phyloP scores from a whole-genome alignment of 257 asterid species.

The Misopates orontium region DNA sequence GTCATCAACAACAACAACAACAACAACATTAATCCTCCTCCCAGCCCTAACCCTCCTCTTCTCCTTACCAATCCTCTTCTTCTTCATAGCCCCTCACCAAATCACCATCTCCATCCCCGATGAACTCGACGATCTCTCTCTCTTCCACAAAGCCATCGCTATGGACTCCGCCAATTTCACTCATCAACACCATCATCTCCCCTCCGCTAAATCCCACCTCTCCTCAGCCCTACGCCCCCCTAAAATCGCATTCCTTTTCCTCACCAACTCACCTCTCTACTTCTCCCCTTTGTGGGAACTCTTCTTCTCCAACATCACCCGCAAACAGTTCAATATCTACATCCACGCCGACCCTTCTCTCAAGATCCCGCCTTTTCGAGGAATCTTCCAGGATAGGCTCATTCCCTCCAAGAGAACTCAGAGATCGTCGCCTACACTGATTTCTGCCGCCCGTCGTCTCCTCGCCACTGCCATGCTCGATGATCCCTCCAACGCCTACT shows the following conservation, averaged over 20 bases:
- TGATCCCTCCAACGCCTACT: slow-evolving; percentile 62
- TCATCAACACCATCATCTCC: slow-evolving; percentile 31
- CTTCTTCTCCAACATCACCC: slow-evolving; percentile 42
- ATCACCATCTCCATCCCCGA: slow-evolving; percentile 51
- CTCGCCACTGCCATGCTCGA: slow-evolving; percentile 70
- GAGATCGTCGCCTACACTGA: slow-evolving; percentile 69
- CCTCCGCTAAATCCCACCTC: slow-evolving; percentile 56
- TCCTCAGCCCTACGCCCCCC: slow-evolving; percentile 59
- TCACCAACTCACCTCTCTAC: slow-evolving; percentile 60
- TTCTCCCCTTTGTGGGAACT: slow-evolving; percentile 63
- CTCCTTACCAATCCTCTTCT: slow-evolving; percentile 45
- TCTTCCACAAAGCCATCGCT: slow-evolving; percentile 66
- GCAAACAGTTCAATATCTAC: slow-evolving; percentile 54
- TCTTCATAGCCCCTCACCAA: slow-evolving; percentile 52
- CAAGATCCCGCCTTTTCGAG: slow-evolving; percentile 38
- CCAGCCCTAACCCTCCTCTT: slow-evolving; percentile 53
- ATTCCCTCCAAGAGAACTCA: slow-evolving; percentile 65
- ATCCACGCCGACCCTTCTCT: slow-evolving; percentile 63
- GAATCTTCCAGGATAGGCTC: slow-evolving; percentile 44
- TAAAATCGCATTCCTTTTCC: slow-evolving; percentile 66
- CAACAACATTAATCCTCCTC: background rate
- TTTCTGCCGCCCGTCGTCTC: slow-evolving; percentile 76
- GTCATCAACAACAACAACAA: slow-evolving; percentile 29
- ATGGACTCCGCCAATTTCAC: slow-evolving; percentile 33
- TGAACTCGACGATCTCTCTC: slow-evolving; percentile 70